Percentiles rank a stretch among this genome's conserved stretches.
These are phyloP conservation scores for Helotiales sp. DNA, from an alignment of 2,329 filamentous ascomycete genomes.

Conservation along the genomic window DNA sequence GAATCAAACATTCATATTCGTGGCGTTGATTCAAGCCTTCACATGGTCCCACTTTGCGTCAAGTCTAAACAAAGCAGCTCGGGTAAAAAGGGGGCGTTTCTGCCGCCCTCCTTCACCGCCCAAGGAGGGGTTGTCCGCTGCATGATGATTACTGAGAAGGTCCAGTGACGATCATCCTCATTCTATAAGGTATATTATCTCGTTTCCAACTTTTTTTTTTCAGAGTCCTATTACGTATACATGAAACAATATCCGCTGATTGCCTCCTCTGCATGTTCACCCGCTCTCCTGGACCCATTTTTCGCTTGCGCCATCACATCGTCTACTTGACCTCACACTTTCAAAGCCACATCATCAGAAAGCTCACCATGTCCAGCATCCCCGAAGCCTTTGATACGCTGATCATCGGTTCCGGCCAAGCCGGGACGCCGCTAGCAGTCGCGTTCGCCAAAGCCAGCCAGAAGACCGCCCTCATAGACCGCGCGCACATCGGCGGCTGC, in stretches of 20 bases:
- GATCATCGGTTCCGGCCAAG: constrained; percentile 59
- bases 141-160: not conserved
- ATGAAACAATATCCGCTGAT: no score
- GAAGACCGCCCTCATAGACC: constrained; percentile 54
- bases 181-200: no score
- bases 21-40: not conserved
- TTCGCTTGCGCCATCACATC: not conserved
- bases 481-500: constrained; percentile 55
- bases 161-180: not conserved
- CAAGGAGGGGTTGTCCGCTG: not conserved
- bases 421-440: constrained; percentile 55
- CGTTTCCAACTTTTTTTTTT: no score
- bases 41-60: not conserved
- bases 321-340: not conserved
- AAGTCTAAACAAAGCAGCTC: not conserved
- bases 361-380: not conserved
- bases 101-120: not conserved
- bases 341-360: not conserved
- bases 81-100: not conserved
- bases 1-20: not conserved
- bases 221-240: no score
- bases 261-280: not conserved
- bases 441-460: constrained; percentile 52
- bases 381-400: constrained; percentile 46
- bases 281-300: not conserved